These are phyloP conservation scores for Drechslera avenae DNA, from an alignment of 2,329 filamentous ascomycete species.

Conservation along the genomic window DNA sequence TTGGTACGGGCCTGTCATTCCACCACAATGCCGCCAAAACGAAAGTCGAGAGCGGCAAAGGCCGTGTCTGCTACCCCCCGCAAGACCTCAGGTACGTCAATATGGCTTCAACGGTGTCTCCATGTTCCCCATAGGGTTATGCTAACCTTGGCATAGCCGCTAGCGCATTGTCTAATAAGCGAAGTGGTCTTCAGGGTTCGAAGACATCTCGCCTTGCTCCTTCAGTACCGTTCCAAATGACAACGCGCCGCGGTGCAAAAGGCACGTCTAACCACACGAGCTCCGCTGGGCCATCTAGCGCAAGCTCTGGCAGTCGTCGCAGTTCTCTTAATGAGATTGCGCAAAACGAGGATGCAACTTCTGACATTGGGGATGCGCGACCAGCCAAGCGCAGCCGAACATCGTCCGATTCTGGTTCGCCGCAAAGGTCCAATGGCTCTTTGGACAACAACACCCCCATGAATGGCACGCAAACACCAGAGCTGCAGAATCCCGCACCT, in stretches of 20 bases:
- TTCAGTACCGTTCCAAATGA: slow-evolving; percentile 57
- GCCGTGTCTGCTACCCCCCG: slow-evolving; percentile 17
- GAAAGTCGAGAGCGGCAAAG: slow-evolving; percentile 36
- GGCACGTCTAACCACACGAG: slow-evolving; percentile 45
- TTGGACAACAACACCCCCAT: slow-evolving; percentile 37
- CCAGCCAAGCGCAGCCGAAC: slow-evolving; percentile 48
- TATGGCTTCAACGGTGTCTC: slow-evolving; percentile 14
- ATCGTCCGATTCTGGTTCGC: slow-evolving; percentile 47
- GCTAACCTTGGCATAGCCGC: slow-evolving; percentile 47
- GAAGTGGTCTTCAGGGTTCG: slow-evolving; percentile 40
- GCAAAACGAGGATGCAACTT: slow-evolving; percentile 36
- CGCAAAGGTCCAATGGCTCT: slow-evolving; percentile 37
- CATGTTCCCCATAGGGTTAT: slow-evolving; percentile 27
- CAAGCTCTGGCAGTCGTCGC: slow-evolving; percentile 46
- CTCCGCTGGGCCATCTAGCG: slow-evolving; percentile 42
- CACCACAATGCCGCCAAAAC: slow-evolving; percentile 43
- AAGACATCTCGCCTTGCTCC: slow-evolving; percentile 52
- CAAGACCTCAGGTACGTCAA: slow-evolving; percentile 30
- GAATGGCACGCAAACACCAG: slow-evolving; percentile 36
- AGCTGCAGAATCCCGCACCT: slow-evolving; percentile 26
- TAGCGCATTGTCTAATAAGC: slow-evolving; percentile 45
- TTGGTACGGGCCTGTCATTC: slow-evolving; percentile 6
- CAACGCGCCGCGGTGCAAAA: slow-evolving; percentile 52
- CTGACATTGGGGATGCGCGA: slow-evolving; percentile 42
- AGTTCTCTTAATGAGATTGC: slow-evolving; percentile 46